Conservation (phyloP, 306 rosid genomes). For the Trifolium pratense region DNA sequence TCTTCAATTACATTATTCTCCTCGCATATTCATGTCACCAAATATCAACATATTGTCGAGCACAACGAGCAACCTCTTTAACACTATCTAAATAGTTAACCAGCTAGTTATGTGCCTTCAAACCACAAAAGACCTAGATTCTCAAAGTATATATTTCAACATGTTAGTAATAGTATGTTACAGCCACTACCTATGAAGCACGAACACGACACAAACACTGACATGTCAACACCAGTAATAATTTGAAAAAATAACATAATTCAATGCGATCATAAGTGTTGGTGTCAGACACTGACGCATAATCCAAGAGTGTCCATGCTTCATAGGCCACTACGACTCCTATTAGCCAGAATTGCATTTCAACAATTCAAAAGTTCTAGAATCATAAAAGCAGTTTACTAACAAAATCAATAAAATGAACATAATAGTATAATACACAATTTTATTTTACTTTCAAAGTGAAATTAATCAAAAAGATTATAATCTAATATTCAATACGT, state of each 20-base stretch:
- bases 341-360: not conserved
- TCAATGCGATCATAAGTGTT: too few species aligned
- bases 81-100: not conserved
- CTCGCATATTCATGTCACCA: not conserved
- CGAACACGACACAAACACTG: too few species aligned
- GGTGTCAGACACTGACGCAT: too few species aligned
- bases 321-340: not conserved
- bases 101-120: not conserved
- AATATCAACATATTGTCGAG: not conserved
- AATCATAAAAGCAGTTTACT: not conserved
- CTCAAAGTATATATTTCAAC: constrained; percentile 10
- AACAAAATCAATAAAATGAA: constrained; percentile 7
- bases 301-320: too few species aligned
- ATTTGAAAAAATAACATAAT: too few species aligned
- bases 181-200: constrained; percentile 5
- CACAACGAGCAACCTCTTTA: not conserved
- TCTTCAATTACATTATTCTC: constrained; percentile 6
- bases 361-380: not conserved
- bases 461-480: not conserved
- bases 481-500: not conserved
- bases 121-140: constrained; percentile 20
- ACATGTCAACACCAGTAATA: too few species aligned
- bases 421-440: not conserved
- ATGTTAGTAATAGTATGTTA: not conserved
- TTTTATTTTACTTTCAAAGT: not conserved